phyloP scores from a whole-genome alignment of 495 filamentous ascomycete genomes.

The Penicillium egyptiacum region DNA sequence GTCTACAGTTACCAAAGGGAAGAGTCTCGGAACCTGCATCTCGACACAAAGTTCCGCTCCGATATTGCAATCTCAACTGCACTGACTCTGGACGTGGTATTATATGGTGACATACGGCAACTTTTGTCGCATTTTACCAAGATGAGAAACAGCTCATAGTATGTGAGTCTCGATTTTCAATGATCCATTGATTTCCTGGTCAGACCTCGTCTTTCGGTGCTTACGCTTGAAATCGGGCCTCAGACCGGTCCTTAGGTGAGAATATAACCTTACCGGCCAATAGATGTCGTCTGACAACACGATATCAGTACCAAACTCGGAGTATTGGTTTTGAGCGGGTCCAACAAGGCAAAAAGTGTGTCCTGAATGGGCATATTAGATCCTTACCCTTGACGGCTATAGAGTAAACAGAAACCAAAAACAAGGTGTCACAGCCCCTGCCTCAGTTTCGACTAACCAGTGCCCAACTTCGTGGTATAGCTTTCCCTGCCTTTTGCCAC shows the following conservation, averaged over 20 bases:
- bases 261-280: neutral
- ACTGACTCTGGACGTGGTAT: neutral
- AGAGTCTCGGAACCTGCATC: neutral
- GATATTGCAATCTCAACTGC: slow-evolving; percentile 1
- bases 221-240: neutral
- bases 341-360: neutral
- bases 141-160: neutral
- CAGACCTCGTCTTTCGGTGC: neutral
- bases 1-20: neutral
- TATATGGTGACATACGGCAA: neutral
- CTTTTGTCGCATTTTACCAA: neutral
- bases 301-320: neutral
- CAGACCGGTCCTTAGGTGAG: neutral
- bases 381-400: neutral
- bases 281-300: neutral
- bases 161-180: neutral
- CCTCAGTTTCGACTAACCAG: neutral
- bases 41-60: neutral
- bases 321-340: neutral
- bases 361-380: neutral
- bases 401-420: neutral
- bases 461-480: neutral
- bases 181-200: neutral
- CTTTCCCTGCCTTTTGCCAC: neutral
- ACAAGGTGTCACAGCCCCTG: neutral